These are phyloP conservation scores for Ceratobasidium sp. DNA, from an alignment of 1,284 basidiomycete genomes.

Conservation along the genomic window DNA sequence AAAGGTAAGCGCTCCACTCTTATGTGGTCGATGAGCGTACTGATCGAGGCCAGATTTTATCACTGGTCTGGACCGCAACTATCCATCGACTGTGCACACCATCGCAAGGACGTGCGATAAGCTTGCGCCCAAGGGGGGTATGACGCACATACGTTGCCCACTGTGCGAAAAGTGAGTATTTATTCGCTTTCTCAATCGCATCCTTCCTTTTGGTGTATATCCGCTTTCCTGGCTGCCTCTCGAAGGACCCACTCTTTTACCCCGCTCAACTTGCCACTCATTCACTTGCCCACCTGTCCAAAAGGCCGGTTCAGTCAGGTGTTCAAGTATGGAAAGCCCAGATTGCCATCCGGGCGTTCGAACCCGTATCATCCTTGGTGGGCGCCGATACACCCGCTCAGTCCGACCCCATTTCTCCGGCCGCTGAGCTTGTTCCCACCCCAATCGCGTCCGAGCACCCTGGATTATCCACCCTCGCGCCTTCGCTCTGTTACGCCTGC, in stretches of 20 bases:
- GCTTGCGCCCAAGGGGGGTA: constrained; percentile 70
- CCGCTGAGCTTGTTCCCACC: constrained; percentile 3
- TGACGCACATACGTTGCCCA: constrained; percentile 60
- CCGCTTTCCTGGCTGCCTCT: neutral
- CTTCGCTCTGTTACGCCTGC: constrained; percentile 74
- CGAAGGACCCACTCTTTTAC: neutral
- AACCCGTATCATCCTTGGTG: constrained; percentile 32
- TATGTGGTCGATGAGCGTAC: neutral
- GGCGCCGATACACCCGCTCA: constrained; percentile 24
- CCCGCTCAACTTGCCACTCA: constrained; percentile 6
- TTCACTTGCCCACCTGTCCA: constrained; percentile 19
- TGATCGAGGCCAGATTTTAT: constrained; percentile 70
- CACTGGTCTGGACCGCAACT: constrained; percentile 77
- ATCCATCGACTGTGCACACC: constrained; percentile 88
- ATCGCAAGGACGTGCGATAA: constrained; percentile 85
- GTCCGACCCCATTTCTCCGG: constrained; percentile 8
- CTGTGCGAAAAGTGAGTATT: constrained; percentile 73
- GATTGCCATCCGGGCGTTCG: constrained; percentile 71
- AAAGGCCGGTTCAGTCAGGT: constrained; percentile 72
- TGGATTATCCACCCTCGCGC: constrained; percentile 52
- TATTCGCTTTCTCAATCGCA: neutral
- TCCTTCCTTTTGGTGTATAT: neutral
- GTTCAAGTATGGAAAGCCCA: constrained; percentile 74
- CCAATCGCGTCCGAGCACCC: constrained; percentile 50
- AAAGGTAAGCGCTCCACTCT: constrained; percentile 61